Conservation (phyloP, 2,329 filamentous ascomycete species). For the Boeremia exigua region DNA sequence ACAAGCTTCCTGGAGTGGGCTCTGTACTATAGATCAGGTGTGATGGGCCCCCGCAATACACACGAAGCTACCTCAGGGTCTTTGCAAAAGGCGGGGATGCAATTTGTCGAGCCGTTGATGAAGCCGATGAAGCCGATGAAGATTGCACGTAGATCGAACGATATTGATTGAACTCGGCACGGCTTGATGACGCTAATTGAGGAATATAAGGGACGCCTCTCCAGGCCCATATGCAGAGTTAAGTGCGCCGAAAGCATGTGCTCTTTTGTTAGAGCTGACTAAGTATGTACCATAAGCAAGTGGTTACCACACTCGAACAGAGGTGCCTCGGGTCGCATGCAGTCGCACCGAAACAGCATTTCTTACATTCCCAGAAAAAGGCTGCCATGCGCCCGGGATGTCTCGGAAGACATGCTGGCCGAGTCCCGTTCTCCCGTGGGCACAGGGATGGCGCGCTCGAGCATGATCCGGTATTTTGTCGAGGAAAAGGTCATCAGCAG, state of each 20-base stretch:
- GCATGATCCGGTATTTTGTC: slow-evolving; percentile 21
- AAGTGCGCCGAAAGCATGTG: too few species aligned
- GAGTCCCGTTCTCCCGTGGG: slow-evolving; percentile 30
- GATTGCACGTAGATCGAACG: background rate
- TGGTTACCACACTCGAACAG: background rate
- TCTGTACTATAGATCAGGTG: background rate
- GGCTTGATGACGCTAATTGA: background rate
- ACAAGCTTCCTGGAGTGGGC: background rate
- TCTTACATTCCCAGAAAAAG: slow-evolving; percentile 4
- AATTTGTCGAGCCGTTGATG: background rate
- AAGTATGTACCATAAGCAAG: too few species aligned
- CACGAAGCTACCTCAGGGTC: background rate
- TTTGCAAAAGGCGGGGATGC: background rate
- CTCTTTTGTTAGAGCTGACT: too few species aligned
- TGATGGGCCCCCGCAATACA: background rate
- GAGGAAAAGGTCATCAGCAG: slow-evolving; percentile 20
- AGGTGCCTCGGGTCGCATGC: slow-evolving; percentile 2
- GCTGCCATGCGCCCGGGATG: slow-evolving; percentile 23
- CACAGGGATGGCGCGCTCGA: slow-evolving; percentile 23
- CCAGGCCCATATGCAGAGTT: background rate
- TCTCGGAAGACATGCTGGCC: slow-evolving; percentile 26
- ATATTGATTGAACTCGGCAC: background rate
- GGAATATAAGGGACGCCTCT: background rate
- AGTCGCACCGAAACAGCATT: slow-evolving; percentile 4
- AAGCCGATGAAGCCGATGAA: background rate